phyloP scores from a whole-genome alignment of 108 stramenopile genomes.

The Mediolabrus comicus region DNA sequence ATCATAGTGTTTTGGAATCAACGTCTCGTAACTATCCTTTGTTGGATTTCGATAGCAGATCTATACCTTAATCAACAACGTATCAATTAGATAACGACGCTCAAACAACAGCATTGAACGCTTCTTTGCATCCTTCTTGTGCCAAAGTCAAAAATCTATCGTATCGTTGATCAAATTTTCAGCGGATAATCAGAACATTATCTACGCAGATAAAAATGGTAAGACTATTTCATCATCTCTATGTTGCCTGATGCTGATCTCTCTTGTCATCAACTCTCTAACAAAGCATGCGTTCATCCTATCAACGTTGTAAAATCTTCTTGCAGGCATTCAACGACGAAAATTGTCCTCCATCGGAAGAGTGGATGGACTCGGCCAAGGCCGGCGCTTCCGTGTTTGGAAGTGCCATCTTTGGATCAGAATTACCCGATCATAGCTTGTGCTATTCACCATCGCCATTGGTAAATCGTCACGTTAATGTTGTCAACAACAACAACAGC shows the following conservation, averaged over 20 bases:
- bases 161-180: neutral
- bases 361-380: slow-evolving; percentile 16
- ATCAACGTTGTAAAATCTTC: neutral
- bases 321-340: slow-evolving; percentile 20
- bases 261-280: too few relatives aligned
- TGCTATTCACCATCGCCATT: slow-evolving; percentile 39
- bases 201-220: neutral
- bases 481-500: slow-evolving; percentile 6
- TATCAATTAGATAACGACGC: too few relatives aligned
- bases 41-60: too few relatives aligned
- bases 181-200: neutral
- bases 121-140: neutral
- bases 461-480: slow-evolving; percentile 1
- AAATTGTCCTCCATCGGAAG: slow-evolving; percentile 13
- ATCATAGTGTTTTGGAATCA: neutral
- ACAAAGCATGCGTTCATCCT: neutral
- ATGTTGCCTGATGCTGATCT: neutral
- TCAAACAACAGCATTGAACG: too few relatives aligned
- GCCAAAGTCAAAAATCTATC: neutral
- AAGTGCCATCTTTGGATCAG: slow-evolving; percentile 29
- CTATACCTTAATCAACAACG: too few relatives aligned
- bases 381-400: slow-evolving; percentile 37
- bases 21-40: neutral
- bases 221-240: neutral
- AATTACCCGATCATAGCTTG: slow-evolving; percentile 40